Evolutionary conservation across 805 yeast species (phyloP).

Genomic region (Cyberlindnera petersonii): DNA sequence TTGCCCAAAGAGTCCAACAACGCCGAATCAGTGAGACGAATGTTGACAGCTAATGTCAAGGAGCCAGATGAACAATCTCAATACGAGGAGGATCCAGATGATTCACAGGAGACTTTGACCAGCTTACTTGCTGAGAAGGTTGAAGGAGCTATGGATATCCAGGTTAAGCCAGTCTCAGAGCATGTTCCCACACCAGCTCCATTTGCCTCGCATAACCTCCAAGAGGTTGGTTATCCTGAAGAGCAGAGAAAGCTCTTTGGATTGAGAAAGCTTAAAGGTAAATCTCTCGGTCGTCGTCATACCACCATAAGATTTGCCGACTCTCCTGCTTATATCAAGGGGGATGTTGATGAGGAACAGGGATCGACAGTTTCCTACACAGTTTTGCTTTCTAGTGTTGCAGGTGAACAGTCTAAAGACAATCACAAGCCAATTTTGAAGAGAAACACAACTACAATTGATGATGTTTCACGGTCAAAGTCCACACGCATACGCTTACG

Average conservation of each 20-base stretch:
- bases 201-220: constrained; percentile 1
- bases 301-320: constrained; percentile 21
- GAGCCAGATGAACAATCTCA: background rate
- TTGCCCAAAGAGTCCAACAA: constrained; percentile 10
- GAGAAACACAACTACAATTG: constrained; percentile 1
- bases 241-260: constrained; percentile 2
- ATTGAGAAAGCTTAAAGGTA: constrained; percentile 3
- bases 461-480: no score
- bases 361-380: background rate
- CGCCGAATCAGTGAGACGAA: constrained; percentile 13
- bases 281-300: no score
- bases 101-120: constrained; percentile 4
- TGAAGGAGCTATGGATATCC: no score
- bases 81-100: background rate
- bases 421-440: constrained; percentile 5
- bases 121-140: constrained; percentile 8
- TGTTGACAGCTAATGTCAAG: background rate
- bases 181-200: constrained; percentile 21
- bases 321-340: constrained; percentile 13
- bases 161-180: constrained; percentile 10
- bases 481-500: no score
- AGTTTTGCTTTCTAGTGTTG: no score
- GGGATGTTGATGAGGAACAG: background rate
- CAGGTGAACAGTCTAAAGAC: background rate
- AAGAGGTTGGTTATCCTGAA: background rate